These are phyloP conservation scores for Priceomyces castillae DNA, from an alignment of 805 yeast species.

Conservation along the genomic window DNA sequence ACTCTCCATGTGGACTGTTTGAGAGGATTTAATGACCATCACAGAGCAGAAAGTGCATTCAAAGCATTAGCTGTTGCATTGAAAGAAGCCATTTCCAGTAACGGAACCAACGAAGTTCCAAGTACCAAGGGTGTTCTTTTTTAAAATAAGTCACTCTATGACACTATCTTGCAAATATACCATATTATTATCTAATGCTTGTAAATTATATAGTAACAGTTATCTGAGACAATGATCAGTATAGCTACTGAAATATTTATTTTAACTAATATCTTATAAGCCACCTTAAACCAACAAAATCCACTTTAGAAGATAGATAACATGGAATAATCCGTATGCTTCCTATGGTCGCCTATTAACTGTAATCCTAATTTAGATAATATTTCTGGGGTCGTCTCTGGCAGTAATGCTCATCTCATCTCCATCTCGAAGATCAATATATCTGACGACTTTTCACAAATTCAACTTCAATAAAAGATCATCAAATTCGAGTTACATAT, in stretches of 20 bases:
- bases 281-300: no score
- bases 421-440: background rate
- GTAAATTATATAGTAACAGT: no score
- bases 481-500: background rate
- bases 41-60: conserved; percentile 93
- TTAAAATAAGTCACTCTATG: conserved; percentile 29
- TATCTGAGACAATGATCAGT: no score
- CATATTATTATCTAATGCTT: no score
- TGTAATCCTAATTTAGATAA: background rate
- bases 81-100: conserved; percentile 75
- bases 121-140: conserved; percentile 93
- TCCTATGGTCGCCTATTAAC: no score
- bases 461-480: background rate
- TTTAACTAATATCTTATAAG: no score
- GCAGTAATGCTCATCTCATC: background rate
- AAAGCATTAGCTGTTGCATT: conserved; percentile 94
- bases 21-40: conserved; percentile 94
- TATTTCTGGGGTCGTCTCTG: no score
- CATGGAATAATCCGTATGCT: no score
- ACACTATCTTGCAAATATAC: background rate
- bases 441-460: background rate
- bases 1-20: conserved; percentile 94
- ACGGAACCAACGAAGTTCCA: conserved; percentile 90
- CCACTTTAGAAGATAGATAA: no score
- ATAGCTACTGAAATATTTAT: background rate